These are phyloP conservation scores for Pythium biforme DNA, from an alignment of 352 stramenopile species.

Conservation along the genomic window DNA sequence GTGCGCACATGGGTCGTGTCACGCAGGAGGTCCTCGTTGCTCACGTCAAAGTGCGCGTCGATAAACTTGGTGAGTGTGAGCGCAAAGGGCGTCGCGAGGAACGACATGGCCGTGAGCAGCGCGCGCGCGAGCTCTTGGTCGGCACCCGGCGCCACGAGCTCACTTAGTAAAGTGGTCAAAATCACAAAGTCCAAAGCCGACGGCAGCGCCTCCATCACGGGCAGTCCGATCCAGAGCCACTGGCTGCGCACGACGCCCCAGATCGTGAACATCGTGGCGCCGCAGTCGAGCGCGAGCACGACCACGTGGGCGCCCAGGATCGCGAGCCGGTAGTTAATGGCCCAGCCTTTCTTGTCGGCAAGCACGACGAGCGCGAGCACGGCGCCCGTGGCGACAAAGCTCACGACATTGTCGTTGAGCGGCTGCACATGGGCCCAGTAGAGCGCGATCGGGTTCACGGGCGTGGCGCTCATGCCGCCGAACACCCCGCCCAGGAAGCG, in stretches of 20 bases:
- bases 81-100: constrained; percentile 41
- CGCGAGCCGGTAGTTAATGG: constrained; percentile 39
- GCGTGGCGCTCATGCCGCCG: constrained; percentile 37
- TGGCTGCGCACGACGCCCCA: constrained; percentile 63
- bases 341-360: constrained; percentile 40
- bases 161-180: constrained; percentile 41
- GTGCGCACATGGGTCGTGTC: constrained; percentile 46
- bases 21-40: constrained; percentile 43
- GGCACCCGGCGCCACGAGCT: constrained; percentile 44
- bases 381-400: constrained; percentile 36
- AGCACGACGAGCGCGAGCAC: constrained; percentile 33
- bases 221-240: constrained; percentile 65
- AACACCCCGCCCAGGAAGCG: constrained; percentile 43
- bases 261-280: constrained; percentile 49
- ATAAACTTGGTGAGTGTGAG: constrained; percentile 58
- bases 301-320: constrained; percentile 36
- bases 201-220: constrained; percentile 54
- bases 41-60: constrained; percentile 53
- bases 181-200: constrained; percentile 57
- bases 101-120: constrained; percentile 50
- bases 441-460: constrained; percentile 41
- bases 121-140: constrained; percentile 31
- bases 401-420: constrained; percentile 56
- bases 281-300: constrained; percentile 40
- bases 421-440: constrained; percentile 54